These are phyloP conservation scores for Polytrichum commune DNA, from an alignment of 225 moss, liverwort and hornwort species.

Conservation along the genomic window DNA sequence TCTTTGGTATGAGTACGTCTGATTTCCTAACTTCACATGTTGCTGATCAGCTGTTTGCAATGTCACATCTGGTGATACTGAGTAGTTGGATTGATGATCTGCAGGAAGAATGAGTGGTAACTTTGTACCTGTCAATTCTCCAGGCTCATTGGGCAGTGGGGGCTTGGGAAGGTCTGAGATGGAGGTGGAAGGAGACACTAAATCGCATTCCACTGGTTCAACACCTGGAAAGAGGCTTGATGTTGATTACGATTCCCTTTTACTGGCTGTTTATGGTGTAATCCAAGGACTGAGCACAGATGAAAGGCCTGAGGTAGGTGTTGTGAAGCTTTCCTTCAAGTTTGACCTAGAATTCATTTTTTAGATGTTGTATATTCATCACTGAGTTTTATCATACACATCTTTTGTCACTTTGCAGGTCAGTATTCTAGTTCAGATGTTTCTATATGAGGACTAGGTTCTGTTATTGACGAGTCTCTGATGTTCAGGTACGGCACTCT, in stretches of 20 bases:
- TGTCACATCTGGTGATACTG: too few relatives aligned
- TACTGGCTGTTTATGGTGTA: constrained; percentile 89
- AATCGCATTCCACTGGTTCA: constrained; percentile 27
- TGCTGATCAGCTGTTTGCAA: too few relatives aligned
- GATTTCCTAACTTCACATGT: too few relatives aligned
- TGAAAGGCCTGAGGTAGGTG: constrained; percentile 84
- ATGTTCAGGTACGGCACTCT: constrained; percentile 74
- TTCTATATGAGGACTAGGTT: too few relatives aligned
- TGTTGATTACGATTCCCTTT: constrained; percentile 83
- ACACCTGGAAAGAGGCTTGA: constrained; percentile 64
- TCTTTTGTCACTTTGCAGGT: too few relatives aligned
- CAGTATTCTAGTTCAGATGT: too few relatives aligned
- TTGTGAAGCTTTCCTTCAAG: constrained; percentile 3
- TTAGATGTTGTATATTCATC: too few relatives aligned
- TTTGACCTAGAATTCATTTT: too few relatives aligned
- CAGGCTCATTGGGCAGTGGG: constrained; percentile 33
- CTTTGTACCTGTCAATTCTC: constrained; percentile 25
- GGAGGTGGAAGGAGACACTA: constrained; percentile 32
- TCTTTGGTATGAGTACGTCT: too few relatives aligned
- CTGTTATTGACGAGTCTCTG: too few relatives aligned
- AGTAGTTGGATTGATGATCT: background rate
- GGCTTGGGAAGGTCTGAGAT: constrained; percentile 30
- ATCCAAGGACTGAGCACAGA: constrained; percentile 94
- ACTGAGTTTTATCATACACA: too few relatives aligned
- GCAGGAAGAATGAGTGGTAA: constrained; percentile 48